phyloP scores from a whole-genome alignment of 2,329 filamentous ascomycete species.

The Colletotrichum sp. region DNA sequence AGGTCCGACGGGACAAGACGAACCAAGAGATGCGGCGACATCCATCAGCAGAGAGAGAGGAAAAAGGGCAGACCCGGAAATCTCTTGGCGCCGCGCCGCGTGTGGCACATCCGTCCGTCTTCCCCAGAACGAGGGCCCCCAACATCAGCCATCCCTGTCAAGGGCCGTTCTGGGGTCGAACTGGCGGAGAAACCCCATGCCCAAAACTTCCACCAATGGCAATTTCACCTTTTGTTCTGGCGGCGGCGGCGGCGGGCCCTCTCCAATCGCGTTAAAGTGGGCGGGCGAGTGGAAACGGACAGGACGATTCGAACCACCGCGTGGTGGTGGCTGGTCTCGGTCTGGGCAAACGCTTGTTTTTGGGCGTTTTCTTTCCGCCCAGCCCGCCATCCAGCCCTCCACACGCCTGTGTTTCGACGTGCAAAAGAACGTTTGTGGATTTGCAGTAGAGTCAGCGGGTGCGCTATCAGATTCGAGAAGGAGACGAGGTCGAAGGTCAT shows the following conservation, averaged over 20 bases:
- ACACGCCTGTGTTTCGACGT: not conserved
- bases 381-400: not conserved
- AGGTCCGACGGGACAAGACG: not conserved
- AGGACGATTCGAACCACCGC: not conserved
- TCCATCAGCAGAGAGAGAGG: not conserved
- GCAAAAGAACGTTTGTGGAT: not conserved
- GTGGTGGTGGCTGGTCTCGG: constrained; percentile 14
- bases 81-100: constrained; percentile 9
- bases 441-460: not conserved
- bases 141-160: not conserved
- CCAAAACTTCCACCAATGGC: constrained; percentile 11
- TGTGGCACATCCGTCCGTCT: not conserved
- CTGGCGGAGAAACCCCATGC: constrained; percentile 16
- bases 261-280: not conserved
- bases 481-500: not conserved
- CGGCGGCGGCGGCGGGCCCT: not conserved
- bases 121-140: not conserved
- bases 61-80: not conserved
- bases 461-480: not conserved
- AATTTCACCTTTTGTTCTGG: not conserved
- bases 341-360: constrained; percentile 22
- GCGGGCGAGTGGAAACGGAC: not conserved
- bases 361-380: not conserved
- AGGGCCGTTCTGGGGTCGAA: not conserved
- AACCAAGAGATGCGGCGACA: constrained; percentile 17